phyloP scores from a whole-genome alignment of 345 rosid species.

The Acer negundo region DNA sequence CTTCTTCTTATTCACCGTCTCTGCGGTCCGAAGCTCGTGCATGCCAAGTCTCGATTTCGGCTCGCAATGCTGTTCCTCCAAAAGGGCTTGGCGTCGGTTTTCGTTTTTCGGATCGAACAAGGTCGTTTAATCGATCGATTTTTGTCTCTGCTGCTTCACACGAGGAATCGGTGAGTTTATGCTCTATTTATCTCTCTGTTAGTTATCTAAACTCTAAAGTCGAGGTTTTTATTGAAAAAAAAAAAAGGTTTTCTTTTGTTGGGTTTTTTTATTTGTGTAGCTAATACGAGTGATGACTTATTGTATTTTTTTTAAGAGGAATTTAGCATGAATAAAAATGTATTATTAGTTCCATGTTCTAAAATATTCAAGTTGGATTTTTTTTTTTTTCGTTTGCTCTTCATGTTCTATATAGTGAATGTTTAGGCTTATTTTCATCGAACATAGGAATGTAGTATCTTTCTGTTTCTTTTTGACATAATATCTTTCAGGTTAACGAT shows the following conservation, averaged over 20 bases:
- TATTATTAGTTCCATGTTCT: background rate
- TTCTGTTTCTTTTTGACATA: background rate
- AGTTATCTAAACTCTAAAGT: slow-evolving; percentile 3
- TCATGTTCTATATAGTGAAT: background rate
- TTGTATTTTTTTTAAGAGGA: background rate
- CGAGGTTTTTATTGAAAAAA: background rate
- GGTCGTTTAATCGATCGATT: slow-evolving; percentile 29
- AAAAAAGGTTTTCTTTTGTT: background rate
- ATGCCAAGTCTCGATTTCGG: slow-evolving; percentile 12
- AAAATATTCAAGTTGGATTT: background rate
- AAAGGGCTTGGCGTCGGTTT: slow-evolving; percentile 36
- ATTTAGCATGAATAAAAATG: background rate
- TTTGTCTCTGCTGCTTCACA: slow-evolving; percentile 61
- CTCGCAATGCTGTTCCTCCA: slow-evolving; percentile 23
- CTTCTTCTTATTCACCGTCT: slow-evolving; percentile 21
- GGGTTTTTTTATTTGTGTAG: background rate
- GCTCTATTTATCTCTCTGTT: too few species aligned
- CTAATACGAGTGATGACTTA: background rate
- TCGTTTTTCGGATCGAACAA: slow-evolving; percentile 31
- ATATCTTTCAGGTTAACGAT: background rate
- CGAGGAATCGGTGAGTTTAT: slow-evolving; percentile 56
- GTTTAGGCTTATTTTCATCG: background rate
- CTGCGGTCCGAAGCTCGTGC: slow-evolving; percentile 25
- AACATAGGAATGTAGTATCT: background rate
- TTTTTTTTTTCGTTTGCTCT: background rate